Conservation (phyloP, 805 yeast species). For the Suhomyces vadensis region DNA sequence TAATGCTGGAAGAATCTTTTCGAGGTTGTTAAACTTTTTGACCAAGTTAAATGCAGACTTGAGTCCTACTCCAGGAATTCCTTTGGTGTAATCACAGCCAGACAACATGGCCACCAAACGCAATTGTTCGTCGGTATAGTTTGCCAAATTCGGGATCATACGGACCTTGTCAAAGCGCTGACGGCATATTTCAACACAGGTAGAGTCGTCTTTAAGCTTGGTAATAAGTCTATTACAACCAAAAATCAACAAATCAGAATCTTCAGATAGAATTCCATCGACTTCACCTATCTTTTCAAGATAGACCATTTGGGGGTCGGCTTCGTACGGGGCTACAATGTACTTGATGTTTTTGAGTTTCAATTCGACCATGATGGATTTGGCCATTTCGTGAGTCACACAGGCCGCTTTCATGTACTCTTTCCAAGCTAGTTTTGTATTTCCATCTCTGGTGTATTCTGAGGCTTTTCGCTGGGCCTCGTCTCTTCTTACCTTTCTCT, state of each 20-base stretch:
- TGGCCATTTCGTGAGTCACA: conserved; percentile 90
- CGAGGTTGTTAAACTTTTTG: conserved; percentile 49
- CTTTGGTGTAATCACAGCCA: conserved; percentile 97
- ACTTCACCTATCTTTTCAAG: conserved; percentile 73
- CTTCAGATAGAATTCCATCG: conserved; percentile 89
- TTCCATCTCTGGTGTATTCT: conserved; percentile 52
- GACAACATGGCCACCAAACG: conserved; percentile 79
- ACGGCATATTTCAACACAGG: conserved; percentile 67
- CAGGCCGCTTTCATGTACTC: conserved; percentile 78
- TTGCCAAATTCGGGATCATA: conserved; percentile 49
- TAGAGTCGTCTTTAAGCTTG: conserved; percentile 74
- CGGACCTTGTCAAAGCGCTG: conserved; percentile 52
- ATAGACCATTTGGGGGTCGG: conserved; percentile 95
- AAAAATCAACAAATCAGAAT: conserved; percentile 86
- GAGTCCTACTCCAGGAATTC: conserved; percentile 79
- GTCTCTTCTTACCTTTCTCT: conserved; percentile 57
- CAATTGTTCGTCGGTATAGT: conserved; percentile 56
- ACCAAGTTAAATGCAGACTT: conserved; percentile 70
- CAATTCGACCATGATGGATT: conserved; percentile 73
- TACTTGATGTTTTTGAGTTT: conserved; percentile 57
- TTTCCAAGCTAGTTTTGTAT: conserved; percentile 60
- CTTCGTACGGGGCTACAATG: conserved; percentile 97
- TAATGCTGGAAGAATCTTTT: conserved; percentile 56
- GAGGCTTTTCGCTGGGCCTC: conserved; percentile 61
- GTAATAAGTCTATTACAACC: conserved; percentile 80